A percentile compares a stretch with the other conserved stretches of the same genome.
phyloP scores from a whole-genome alignment of 129 eudicot species.

The Apium graveolens region DNA sequence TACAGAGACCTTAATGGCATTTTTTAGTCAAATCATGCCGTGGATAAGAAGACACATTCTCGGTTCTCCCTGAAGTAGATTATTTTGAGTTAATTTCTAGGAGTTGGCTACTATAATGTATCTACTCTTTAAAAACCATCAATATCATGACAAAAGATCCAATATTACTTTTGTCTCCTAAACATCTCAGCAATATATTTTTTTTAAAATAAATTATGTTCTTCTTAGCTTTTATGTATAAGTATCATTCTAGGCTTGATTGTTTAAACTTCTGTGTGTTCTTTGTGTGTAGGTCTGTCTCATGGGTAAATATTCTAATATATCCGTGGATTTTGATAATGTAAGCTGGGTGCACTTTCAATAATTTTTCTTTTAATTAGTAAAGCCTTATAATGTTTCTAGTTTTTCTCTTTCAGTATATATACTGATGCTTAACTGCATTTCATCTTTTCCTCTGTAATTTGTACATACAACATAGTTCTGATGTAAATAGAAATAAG shows the following conservation, averaged over 20 bases:
- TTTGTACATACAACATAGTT: background rate
- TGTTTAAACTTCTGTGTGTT: background rate
- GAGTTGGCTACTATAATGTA: background rate
- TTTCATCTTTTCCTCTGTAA: background rate
- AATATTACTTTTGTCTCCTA: background rate
- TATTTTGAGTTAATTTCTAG: background rate
- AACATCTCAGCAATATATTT: background rate
- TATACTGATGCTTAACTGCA: background rate
- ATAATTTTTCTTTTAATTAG: background rate
- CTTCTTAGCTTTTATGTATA: background rate
- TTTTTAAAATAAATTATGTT: no score
- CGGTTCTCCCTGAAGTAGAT: background rate
- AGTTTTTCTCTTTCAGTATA: background rate
- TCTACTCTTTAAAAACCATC: background rate
- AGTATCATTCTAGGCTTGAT: background rate
- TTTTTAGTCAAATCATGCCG: background rate
- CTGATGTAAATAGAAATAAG: background rate
- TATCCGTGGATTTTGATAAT: slow-evolving; percentile 78
- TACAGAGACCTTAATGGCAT: background rate
- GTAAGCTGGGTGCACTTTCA: slow-evolving; percentile 41
- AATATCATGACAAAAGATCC: background rate
- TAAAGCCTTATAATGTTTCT: background rate
- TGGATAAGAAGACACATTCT: background rate
- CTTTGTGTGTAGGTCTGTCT: slow-evolving; percentile 61
- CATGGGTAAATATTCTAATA: slow-evolving; percentile 86